Evolutionary conservation across 331 rosid genomes (phyloP), one percentile per base, ranked within the genome.

Genomic region (Dryas integrifolia): DNA sequence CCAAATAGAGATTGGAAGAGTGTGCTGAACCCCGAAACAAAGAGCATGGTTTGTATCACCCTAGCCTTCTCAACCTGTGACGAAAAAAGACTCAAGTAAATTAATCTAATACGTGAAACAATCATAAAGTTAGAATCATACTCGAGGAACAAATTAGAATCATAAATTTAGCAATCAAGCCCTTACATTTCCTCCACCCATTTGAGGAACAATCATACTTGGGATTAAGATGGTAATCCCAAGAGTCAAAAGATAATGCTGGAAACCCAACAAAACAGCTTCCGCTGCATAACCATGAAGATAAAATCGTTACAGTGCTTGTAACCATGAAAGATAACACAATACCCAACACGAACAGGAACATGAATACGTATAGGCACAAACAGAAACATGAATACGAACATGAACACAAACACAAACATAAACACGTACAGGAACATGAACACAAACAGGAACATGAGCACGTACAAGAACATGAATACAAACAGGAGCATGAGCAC

Each of bases 131-230:
- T 30, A 51, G 12, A 69, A 21, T 14, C 46, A 30, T 30, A 30
- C 35, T 30, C 35, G 35, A 30, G 35, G 35, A 30, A 30, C 35
- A 30, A 30, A 2, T 30, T 30, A 30, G 3, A 30, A 30, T 30
- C 35, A 30, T 30, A 30, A 81, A 4, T 0, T n/a, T 8, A 69
- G 45, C 35, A 16, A 6, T 55, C 9, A 48, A 49, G 8, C 38
- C 64, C 81, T 83, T 80, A 90, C 91, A 82, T 91, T 4, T 3
- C 86, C 83, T 30, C 98, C 97, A 3, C 98, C 98, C 97, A 93
- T 93, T 81, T 85, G 88, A 64, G 96, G 92, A 69, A 93, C 96
- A 75, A 93, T 66, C 51, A 86, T 72, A 45, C 86, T 85, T 38
- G 98, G 92, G 79, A 91, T 86, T 49, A 87, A 74, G 79, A 87